A percentile compares a stretch with the other conserved stretches of the same genome.
These are phyloP conservation scores for Septoria petroselini DNA, from an alignment of 2,329 filamentous ascomycete genomes.

Conservation along the genomic window DNA sequence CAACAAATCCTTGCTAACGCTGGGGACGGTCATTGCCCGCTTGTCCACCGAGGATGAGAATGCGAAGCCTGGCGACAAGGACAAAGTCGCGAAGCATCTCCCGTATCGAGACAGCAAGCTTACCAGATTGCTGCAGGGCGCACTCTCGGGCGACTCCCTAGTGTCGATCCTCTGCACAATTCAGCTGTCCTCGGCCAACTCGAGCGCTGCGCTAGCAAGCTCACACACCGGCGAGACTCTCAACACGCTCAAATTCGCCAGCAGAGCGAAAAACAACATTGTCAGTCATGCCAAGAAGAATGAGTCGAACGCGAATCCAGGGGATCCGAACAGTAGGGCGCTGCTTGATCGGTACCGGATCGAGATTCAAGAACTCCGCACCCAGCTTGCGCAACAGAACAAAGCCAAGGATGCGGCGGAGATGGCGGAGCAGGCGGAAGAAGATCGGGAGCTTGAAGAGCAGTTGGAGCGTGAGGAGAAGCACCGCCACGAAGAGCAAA, in stretches of 20 bases:
- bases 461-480: constrained; percentile 73
- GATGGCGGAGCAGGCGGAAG: constrained; percentile 55
- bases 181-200: constrained; percentile 72
- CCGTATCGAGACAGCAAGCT: constrained; percentile 98
- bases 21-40: constrained; percentile 91
- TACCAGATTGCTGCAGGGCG: constrained; percentile 85
- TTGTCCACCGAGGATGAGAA: constrained; percentile 89
- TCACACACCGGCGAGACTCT: constrained; percentile 83
- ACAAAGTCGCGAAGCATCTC: constrained; percentile 69
- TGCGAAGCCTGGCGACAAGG: constrained; percentile 58
- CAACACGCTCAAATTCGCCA: constrained; percentile 95
- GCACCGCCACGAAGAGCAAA: constrained; percentile 78
- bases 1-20: constrained; percentile 92
- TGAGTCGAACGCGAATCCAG: constrained; percentile 74
- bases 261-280: constrained; percentile 95
- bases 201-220: constrained; percentile 64
- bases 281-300: constrained; percentile 95
- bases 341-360: constrained; percentile 88
- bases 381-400: constrained; percentile 78
- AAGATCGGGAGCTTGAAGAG: constrained; percentile 66
- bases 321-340: constrained; percentile 78
- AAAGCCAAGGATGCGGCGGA: constrained; percentile 56
- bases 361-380: constrained; percentile 80
- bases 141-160: constrained; percentile 86
- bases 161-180: constrained; percentile 98